These are phyloP conservation scores for Phytophthora vignae DNA, from an alignment of 352 stramenopile genomes.

Conservation along the genomic window DNA sequence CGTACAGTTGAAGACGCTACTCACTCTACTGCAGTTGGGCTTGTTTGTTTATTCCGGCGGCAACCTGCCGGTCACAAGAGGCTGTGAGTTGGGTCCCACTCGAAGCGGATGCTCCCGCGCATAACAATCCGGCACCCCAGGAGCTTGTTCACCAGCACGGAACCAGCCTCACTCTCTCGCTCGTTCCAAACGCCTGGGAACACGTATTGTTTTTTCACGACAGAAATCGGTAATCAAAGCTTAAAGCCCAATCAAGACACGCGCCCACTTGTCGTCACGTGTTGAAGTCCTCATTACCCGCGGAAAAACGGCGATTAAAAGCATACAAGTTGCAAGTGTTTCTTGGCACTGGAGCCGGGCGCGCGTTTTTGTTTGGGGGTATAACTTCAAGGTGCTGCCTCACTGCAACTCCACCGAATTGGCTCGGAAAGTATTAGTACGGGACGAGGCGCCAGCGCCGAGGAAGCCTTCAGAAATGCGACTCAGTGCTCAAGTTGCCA, in stretches of 20 bases:
- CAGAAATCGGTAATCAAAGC: no score
- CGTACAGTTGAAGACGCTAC: no score
- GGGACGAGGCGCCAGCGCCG: conserved; percentile 5
- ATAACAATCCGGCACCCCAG: not conserved
- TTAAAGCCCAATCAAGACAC: no score
- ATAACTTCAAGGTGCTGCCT: conserved; percentile 22
- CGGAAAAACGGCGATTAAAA: conserved; percentile 19
- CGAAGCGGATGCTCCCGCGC: not conserved
- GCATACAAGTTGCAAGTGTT: not conserved
- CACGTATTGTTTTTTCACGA: no score
- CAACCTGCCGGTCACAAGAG: not conserved
- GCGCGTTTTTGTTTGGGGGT: conserved; percentile 12
- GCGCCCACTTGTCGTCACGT: not conserved
- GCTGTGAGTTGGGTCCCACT: not conserved
- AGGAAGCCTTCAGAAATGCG: conserved; percentile 1
- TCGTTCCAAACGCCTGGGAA: conserved; percentile 2
- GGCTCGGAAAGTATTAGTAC: not conserved
- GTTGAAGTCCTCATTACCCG: conserved; percentile 14
- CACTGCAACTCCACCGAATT: conserved; percentile 9
- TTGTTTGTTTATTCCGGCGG: not conserved
- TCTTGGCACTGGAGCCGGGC: conserved; percentile 6
- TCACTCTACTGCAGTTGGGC: no score
- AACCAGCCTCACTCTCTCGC: not conserved
- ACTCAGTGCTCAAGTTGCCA: conserved; percentile 28
- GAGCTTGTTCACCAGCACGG: not conserved